These are phyloP conservation scores for Vitellaria paradoxa DNA, from an alignment of 179 eudicot species.

Conservation along the genomic window DNA sequence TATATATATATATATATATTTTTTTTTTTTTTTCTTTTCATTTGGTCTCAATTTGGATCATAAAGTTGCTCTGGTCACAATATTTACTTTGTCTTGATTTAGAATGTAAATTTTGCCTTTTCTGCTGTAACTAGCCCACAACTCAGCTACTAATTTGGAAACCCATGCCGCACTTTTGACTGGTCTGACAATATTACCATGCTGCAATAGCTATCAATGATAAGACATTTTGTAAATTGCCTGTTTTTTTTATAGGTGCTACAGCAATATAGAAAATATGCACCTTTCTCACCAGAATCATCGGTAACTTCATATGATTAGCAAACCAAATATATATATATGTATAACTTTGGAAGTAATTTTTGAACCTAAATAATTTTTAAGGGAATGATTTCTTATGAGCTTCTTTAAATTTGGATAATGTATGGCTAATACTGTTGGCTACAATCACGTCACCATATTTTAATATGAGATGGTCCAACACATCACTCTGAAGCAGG, in stretches of 20 bases:
- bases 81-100: not conserved
- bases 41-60: constrained; percentile 6
- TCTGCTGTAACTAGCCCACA: too few relatives aligned
- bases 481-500: not conserved
- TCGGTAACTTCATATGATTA: not conserved
- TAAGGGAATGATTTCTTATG: not conserved
- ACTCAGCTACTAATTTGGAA: too few relatives aligned
- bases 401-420: not conserved
- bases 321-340: not conserved
- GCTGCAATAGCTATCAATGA: too few relatives aligned
- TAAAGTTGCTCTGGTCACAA: not conserved
- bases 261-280: too few relatives aligned
- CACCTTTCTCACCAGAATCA: not conserved
- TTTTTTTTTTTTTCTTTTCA: not conserved
- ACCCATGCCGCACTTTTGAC: too few relatives aligned
- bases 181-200: too few relatives aligned
- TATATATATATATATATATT: not conserved
- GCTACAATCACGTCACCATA: not conserved
- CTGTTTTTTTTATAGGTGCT: not conserved
- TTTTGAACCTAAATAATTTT: not conserved
- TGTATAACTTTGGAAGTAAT: not conserved
- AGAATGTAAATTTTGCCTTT: too few relatives aligned
- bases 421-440: not conserved
- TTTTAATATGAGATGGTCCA: not conserved
- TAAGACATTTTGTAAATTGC: not conserved